These are phyloP conservation scores for Glebionis coronaria DNA, from an alignment of 129 eudicot genomes.

Conservation along the genomic window DNA sequence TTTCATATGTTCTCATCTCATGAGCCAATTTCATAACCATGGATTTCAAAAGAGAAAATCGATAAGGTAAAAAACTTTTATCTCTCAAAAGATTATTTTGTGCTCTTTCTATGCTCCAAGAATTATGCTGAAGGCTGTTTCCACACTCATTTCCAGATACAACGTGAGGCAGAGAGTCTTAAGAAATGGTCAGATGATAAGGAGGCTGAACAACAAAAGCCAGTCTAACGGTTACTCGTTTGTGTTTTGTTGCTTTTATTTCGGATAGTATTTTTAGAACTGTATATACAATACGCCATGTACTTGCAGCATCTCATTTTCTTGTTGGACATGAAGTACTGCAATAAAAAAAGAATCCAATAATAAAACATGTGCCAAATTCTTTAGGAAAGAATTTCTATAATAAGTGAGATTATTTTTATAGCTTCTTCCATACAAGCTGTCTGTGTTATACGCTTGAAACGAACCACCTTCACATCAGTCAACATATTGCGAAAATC, in stretches of 20 bases:
- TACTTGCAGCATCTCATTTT: no score
- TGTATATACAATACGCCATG: not conserved
- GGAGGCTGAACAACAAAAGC: conserved; percentile 92
- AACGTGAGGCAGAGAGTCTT: conserved; percentile 56
- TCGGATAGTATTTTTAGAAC: no score
- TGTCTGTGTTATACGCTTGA: no score
- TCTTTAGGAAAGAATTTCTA: not conserved
- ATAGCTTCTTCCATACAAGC: not conserved
- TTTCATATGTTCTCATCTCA: no score
- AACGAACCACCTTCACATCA: no score
- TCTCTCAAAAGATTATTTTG: not conserved
- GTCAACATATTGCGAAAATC: no score
- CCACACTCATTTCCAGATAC: conserved; percentile 42
- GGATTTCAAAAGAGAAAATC: conserved; percentile 67
- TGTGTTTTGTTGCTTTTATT: not conserved
- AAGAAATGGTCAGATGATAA: conserved; percentile 83
- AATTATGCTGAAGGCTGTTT: not conserved
- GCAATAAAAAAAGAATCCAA: no score
- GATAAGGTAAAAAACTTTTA: conserved; percentile 58
- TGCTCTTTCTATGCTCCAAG: not conserved
- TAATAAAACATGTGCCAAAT: not conserved
- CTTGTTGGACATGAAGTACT: no score
- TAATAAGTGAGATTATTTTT: not conserved
- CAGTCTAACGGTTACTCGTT: conserved; percentile 26
- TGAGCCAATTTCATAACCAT: no score